Percentiles rank a stretch among this genome's conserved stretches.
phyloP scores from a whole-genome alignment of 2,329 filamentous ascomycete species.

The Botrytis aclada region DNA sequence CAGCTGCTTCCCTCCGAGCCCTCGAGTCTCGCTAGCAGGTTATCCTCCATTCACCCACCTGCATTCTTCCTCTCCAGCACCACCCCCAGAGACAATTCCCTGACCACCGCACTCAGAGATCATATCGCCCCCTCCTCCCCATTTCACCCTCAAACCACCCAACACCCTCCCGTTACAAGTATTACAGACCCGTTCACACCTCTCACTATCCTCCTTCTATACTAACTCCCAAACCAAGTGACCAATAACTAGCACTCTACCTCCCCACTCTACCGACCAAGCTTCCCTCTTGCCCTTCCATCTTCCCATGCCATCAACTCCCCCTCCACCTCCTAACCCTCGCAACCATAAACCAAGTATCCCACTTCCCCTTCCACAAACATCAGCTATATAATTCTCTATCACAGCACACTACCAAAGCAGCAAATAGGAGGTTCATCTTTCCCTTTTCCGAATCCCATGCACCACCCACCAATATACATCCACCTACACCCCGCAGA shows the following conservation, averaged over 20 bases:
- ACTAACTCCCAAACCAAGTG: not conserved
- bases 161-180: not conserved
- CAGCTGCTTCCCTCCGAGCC: not conserved
- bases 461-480: not conserved
- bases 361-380: not conserved
- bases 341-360: not conserved
- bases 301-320: not conserved
- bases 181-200: not conserved
- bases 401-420: not conserved
- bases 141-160: not conserved
- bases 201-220: not conserved
- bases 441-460: not conserved
- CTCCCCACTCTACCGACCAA: not conserved
- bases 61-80: not conserved
- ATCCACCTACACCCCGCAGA: not conserved
- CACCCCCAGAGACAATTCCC: not conserved
- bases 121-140: not conserved
- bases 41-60: not conserved
- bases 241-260: not conserved
- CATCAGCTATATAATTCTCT: not conserved
- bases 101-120: not conserved
- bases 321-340: too few species aligned
- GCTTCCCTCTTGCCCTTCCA: too few species aligned
- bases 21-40: not conserved
- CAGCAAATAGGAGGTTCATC: not conserved